Evolutionary conservation across 345 rosid genomes (phyloP).

Genomic region (Clarkia xantiana): DNA sequence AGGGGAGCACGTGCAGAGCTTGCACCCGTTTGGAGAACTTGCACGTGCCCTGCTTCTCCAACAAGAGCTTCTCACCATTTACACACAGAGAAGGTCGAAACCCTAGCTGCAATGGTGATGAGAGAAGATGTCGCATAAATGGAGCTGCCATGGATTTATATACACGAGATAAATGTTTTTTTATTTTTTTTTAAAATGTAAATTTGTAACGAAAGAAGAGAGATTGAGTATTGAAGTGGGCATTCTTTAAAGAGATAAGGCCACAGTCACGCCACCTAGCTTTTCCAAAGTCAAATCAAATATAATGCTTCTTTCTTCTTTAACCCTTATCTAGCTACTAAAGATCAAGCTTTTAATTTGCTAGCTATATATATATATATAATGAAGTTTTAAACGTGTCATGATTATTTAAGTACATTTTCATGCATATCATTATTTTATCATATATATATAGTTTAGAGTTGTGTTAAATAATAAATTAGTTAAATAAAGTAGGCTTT

Average conservation of each 20-base stretch:
- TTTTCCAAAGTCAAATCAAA: not conserved
- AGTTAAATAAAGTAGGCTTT: too few relatives aligned
- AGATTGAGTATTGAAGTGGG: slow-evolving; percentile 52
- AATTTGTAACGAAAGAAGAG: slow-evolving; percentile 12
- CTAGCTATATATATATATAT: too few relatives aligned
- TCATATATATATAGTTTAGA: too few relatives aligned
- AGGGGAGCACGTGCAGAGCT: slow-evolving; percentile 88
- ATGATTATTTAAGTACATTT: too few relatives aligned
- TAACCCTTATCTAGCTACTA: too few relatives aligned
- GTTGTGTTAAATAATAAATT: too few relatives aligned
- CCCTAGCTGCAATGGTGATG: not conserved
- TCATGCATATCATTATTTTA: too few relatives aligned
- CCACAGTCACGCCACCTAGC: too few relatives aligned
- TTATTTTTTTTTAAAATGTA: too few relatives aligned
- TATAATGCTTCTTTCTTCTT: not conserved
- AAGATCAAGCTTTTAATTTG: too few relatives aligned
- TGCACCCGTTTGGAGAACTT: slow-evolving; percentile 9
- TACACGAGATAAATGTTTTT: too few relatives aligned
- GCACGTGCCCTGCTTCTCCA: slow-evolving; percentile 99
- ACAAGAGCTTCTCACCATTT: slow-evolving; percentile 50
- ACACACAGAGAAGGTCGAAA: not conserved
- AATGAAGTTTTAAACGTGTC: too few relatives aligned
- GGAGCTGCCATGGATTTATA: slow-evolving; percentile 21
- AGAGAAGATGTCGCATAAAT: not conserved
- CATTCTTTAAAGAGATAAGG: slow-evolving; percentile 27